These are phyloP conservation scores for Penicillium sumatraense DNA, from an alignment of 2,329 filamentous ascomycete genomes.

Conservation along the genomic window DNA sequence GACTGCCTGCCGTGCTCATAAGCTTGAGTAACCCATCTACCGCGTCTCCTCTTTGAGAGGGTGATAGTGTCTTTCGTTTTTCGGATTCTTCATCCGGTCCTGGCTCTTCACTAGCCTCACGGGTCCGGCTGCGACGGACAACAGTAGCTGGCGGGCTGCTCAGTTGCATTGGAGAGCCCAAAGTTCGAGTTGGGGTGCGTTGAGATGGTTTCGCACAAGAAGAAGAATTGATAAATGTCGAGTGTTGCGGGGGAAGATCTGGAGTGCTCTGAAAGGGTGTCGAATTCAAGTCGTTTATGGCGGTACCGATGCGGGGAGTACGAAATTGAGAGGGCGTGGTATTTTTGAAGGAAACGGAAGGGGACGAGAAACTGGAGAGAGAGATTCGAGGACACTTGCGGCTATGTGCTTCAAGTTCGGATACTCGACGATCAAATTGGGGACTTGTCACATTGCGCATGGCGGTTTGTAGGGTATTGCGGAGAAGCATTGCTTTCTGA, in stretches of 20 bases:
- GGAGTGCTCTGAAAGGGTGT: conserved; percentile 27
- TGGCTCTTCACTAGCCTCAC: conserved; percentile 18
- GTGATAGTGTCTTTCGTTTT: conserved; percentile 19
- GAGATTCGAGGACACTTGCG: conserved; percentile 39
- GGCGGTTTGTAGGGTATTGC: conserved; percentile 43
- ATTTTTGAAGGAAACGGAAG: conserved; percentile 21
- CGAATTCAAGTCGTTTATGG: conserved; percentile 16
- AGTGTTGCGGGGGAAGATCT: conserved; percentile 25
- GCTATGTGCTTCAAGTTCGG: conserved; percentile 46
- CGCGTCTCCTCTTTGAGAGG: conserved; percentile 41
- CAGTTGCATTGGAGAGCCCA: conserved; percentile 40
- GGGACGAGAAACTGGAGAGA: conserved; percentile 24
- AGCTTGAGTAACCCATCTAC: conserved; percentile 46
- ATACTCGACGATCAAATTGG: conserved; percentile 46
- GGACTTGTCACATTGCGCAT: conserved; percentile 45
- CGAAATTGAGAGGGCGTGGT: conserved; percentile 25
- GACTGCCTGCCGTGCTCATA: conserved; percentile 41
- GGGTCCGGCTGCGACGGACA: conserved; percentile 18
- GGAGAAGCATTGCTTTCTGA: conserved; percentile 47
- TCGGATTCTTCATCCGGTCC: conserved; percentile 20
- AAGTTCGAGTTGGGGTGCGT: conserved; percentile 21
- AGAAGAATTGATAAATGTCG: conserved; percentile 14
- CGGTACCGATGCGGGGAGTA: conserved; percentile 26
- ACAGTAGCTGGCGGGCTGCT: conserved; percentile 40
- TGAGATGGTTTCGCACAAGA: conserved; percentile 19